Conservation (phyloP, 306 rosid species). For the Ammopiptanthus mongolicus region DNA sequence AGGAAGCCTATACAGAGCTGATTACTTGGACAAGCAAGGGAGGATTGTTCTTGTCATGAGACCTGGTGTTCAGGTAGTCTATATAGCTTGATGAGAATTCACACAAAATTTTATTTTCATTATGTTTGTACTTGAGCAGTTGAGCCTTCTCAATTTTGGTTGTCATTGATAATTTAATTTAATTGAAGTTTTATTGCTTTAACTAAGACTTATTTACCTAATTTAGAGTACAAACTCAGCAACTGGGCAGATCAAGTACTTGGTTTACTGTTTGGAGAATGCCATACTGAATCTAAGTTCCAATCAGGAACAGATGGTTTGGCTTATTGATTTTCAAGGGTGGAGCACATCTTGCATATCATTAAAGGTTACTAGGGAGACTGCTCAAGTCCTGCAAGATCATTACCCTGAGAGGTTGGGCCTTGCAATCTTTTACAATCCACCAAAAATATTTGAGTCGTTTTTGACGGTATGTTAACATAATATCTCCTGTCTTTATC, state of each 20-base stretch:
- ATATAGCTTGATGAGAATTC: not conserved
- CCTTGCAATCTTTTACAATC: conserved; percentile 69
- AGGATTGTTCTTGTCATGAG: conserved; percentile 65
- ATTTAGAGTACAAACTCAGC: conserved; percentile 45
- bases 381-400: conserved; percentile 60
- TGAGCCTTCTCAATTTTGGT: not conserved
- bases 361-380: conserved; percentile 59
- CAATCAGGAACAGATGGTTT: conserved; percentile 72
- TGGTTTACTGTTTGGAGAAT: conserved; percentile 81
- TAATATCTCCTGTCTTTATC: conserved; percentile 2
- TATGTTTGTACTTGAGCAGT: not conserved
- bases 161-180: not conserved
- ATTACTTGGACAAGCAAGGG: conserved; percentile 65
- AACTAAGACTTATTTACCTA: conserved; percentile 4
- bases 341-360: conserved; percentile 59
- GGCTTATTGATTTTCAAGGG: conserved; percentile 75
- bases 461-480: conserved; percentile 70
- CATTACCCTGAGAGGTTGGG: conserved; percentile 88
- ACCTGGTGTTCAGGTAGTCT: conserved; percentile 66
- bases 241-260: conserved; percentile 49
- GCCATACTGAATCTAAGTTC: conserved; percentile 46
- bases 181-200: conserved; percentile 8
- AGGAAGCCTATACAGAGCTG: conserved; percentile 60
- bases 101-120: not conserved
- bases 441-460: conserved; percentile 81